A percentile compares a stretch with the other conserved stretches of the same genome.
Evolutionary conservation across 192 early-diverging fungal genomes (phyloP).

Genomic region (Coemansia sp.): DNA sequence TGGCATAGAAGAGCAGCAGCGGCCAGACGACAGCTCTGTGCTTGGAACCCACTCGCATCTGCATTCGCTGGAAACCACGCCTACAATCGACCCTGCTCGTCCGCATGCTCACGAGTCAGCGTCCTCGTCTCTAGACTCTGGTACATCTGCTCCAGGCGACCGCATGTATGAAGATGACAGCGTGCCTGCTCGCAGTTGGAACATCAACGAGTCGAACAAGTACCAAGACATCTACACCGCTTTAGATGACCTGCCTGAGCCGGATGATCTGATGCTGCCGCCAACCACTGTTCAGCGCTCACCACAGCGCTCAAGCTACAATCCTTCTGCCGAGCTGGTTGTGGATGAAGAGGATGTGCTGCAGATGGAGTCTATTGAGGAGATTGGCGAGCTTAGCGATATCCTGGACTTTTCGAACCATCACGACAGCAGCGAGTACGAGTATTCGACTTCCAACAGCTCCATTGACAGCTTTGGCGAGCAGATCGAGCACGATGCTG

Average conservation of each 20-base stretch:
- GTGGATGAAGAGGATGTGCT: slow-evolving; percentile 20
- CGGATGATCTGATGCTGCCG: slow-evolving; percentile 40
- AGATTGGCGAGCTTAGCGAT: slow-evolving; percentile 39
- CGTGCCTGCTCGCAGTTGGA: slow-evolving; percentile 3
- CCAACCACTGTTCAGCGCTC: slow-evolving; percentile 21
- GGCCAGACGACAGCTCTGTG: slow-evolving; percentile 17
- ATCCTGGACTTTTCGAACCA: slow-evolving; percentile 25
- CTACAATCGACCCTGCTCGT: not conserved
- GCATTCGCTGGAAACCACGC: slow-evolving; percentile 21
- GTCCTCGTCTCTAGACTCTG: not conserved
- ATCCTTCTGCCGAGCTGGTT: not conserved
- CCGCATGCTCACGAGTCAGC: not conserved
- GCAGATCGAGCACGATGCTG: slow-evolving; percentile 42
- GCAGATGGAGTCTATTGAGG: slow-evolving; percentile 51
- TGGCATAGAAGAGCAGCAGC: not conserved
- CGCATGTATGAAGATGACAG: not conserved
- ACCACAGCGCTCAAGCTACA: not conserved
- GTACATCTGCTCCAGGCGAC: not conserved
- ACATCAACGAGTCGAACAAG: not conserved
- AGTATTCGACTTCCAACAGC: slow-evolving; percentile 38
- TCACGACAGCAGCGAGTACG: slow-evolving; percentile 29
- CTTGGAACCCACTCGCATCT: slow-evolving; percentile 18
- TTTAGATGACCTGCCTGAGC: slow-evolving; percentile 33
- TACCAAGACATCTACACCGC: slow-evolving; percentile 21
- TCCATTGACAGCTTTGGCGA: slow-evolving; percentile 53